Conservation (phyloP, 305 asterid species). For the Solanum hybrid region DNA sequence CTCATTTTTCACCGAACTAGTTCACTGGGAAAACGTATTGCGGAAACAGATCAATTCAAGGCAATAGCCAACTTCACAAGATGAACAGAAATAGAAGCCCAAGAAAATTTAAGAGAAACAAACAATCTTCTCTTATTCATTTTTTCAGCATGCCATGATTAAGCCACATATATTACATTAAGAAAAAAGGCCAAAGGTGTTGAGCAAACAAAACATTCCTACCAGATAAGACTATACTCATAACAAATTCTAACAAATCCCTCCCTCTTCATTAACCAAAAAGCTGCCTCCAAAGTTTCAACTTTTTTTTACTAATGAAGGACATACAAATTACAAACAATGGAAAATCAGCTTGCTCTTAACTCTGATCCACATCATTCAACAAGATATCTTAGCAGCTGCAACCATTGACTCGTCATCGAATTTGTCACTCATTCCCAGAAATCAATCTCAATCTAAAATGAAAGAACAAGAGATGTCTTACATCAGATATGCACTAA, state of each 20-base stretch:
- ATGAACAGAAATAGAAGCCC: background rate
- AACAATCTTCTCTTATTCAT: background rate
- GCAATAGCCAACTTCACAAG: background rate
- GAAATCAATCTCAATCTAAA: slow-evolving; percentile 27
- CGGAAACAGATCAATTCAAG: background rate
- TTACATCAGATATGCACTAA: background rate
- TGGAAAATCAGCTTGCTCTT: background rate
- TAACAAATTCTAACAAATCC: background rate
- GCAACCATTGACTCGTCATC: slow-evolving; percentile 28
- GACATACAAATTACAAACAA: background rate
- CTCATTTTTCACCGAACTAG: background rate
- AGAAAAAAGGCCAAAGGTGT: background rate
- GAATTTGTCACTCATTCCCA: slow-evolving; percentile 31
- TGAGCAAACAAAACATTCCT: slow-evolving; percentile 3
- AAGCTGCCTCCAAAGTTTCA: background rate
- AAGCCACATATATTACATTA: background rate
- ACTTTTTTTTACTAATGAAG: background rate
- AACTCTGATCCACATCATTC: slow-evolving; percentile 42
- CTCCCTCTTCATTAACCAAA: background rate
- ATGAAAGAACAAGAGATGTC: background rate
- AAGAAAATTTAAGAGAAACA: background rate
- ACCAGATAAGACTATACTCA: background rate
- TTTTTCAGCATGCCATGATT: background rate
- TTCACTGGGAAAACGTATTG: background rate
- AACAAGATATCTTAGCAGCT: slow-evolving; percentile 27